Evolutionary conservation across 306 rosid genomes (phyloP), one percentile per base, ranked within the genome.

Genomic region (Abrus pulchellus): DNA sequence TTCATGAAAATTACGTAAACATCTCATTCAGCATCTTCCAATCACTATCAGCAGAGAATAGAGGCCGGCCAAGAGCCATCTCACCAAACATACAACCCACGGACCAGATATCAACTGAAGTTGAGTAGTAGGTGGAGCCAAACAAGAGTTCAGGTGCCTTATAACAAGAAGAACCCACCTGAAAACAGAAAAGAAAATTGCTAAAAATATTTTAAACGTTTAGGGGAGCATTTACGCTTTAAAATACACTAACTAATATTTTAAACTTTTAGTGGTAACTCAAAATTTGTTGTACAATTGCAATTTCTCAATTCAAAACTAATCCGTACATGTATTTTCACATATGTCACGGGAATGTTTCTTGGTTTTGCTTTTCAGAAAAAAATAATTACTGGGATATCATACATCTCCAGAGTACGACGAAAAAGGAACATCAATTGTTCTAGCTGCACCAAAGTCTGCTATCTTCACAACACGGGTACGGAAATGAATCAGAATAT

Each of bases 61-160:
- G 62, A 68, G 71, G 77, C 27, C 9, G 6, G 62, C 27, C 32
- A 36, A 9, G 38, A 30, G 32, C 1, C 70, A 79, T 79, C 77
- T 79, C 76, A 10, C 11, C 83, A 68, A 79, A 79, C 47, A 79
- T 79, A 63, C 76, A 79, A 13, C 71, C 77, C 62, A 69, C 48
- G 0, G 83, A 57, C 83, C 83, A 79, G 30, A 79, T 38, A 79
- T 79, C 83, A 45, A 30, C 0, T 44, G 70, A 3, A 10, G 62
- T 79, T 44, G 70, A 68, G 63, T 68, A 44, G 1, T 33, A 20
- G 33, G 52, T 10, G 47, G 50, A 78, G 57, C 83, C 83, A 5
- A 79, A 5, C 77, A 79, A 79, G 43, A 79, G 30, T 79, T 79
- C 76, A 33, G 83, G 83, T 33, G 83, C 77, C 56, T 8, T 45